These are phyloP conservation scores for Alternaria tenuissima DNA, from an alignment of 2,329 filamentous ascomycete genomes.

Conservation along the genomic window DNA sequence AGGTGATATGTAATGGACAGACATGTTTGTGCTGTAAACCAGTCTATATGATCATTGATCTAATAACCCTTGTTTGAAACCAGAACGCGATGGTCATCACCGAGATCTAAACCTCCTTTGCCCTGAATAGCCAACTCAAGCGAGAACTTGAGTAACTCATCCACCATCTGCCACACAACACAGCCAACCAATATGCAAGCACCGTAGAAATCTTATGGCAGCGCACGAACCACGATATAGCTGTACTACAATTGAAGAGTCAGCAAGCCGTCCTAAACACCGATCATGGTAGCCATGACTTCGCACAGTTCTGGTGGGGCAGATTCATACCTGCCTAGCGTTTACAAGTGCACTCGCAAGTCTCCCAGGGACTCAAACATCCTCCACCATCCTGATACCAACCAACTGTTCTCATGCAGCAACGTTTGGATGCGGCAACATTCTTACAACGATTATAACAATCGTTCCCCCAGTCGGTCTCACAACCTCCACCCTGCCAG, in stretches of 20 bases:
- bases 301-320: neutral
- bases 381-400: neutral
- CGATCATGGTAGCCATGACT: neutral
- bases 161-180: neutral
- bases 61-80: neutral
- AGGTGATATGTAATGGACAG: neutral
- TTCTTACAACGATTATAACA: neutral
- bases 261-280: neutral
- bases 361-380: neutral
- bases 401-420: neutral
- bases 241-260: neutral
- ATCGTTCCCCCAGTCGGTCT: neutral
- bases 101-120: no score
- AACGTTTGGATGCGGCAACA: neutral
- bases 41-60: neutral
- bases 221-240: neutral
- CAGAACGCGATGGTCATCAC: neutral
- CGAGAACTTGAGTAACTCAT: neutral
- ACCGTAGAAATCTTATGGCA: neutral
- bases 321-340: neutral
- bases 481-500: slow-evolving; percentile 1
- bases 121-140: no score
- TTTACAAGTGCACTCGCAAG: neutral
- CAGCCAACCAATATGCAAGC: neutral
- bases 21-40: neutral